Evolutionary conservation across 768 basidiomycete genomes (phyloP).

Genomic region (Cystoderma amianthinum): DNA sequence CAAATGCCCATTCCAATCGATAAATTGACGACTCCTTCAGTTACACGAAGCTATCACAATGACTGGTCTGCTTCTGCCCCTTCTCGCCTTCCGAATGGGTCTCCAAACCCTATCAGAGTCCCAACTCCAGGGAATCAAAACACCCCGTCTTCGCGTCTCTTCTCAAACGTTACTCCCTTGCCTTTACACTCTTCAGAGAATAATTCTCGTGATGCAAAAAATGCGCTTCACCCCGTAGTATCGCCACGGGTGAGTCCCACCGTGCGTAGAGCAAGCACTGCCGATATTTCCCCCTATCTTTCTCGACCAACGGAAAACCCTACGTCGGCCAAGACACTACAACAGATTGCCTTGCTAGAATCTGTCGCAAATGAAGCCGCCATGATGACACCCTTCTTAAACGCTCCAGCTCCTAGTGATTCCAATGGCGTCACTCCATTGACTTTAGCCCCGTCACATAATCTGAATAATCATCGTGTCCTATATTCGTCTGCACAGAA

Average conservation of each 20-base stretch:
- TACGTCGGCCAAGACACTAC: constrained; percentile 54
- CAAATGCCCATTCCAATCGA: background rate
- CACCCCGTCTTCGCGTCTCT: background rate
- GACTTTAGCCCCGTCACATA: constrained; percentile 14
- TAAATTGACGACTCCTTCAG: background rate
- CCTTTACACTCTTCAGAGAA: background rate
- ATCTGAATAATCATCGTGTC: constrained; percentile 15
- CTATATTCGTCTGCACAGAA: constrained; percentile 26
- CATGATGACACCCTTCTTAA: constrained; percentile 40
- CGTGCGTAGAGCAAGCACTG: constrained; percentile 40
- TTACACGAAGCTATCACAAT: too few species aligned
- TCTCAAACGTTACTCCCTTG: background rate
- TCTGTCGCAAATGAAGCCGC: constrained; percentile 70
- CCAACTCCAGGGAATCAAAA: background rate
- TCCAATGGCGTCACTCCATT: constrained; percentile 4
- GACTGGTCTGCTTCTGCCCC: constrained; percentile 1
- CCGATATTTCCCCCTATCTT: constrained; percentile 69
- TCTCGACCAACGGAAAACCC: constrained; percentile 46
- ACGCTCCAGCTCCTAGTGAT: constrained; percentile 13
- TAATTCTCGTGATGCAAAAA: too few species aligned
- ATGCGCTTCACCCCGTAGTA: constrained; percentile 9
- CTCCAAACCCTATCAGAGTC: background rate
- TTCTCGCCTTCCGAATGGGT: background rate
- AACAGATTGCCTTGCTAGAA: constrained; percentile 67
- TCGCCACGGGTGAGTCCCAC: constrained; percentile 17